Evolutionary conservation across 176 grass and related monocot species (phyloP).

Genomic region (Eragrostis curvula): DNA sequence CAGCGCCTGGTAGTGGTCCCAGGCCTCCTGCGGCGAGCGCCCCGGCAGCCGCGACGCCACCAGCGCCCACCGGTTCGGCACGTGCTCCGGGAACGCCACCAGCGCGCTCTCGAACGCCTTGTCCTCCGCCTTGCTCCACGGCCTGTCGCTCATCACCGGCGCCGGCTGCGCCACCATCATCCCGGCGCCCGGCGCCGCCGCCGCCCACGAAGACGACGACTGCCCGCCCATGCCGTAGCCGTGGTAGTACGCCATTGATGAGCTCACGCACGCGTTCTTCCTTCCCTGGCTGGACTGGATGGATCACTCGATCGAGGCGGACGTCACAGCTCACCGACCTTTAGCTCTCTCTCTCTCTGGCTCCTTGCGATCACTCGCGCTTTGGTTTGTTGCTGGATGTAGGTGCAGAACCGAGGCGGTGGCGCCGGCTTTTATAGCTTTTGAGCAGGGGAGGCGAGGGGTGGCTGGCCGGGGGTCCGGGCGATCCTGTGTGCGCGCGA

Average conservation of each 20-base stretch:
- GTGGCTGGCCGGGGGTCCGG: neutral
- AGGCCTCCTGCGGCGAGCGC: slow-evolving; percentile 58
- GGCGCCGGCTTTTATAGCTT: slow-evolving; percentile 38
- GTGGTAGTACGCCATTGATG: slow-evolving; percentile 43
- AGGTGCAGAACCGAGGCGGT: slow-evolving; percentile 3
- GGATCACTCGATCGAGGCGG: neutral
- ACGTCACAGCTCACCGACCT: neutral
- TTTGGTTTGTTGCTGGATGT: slow-evolving; percentile 1
- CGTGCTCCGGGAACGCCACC: slow-evolving; percentile 63
- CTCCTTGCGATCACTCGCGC: neutral
- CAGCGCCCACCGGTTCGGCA: slow-evolving; percentile 61
- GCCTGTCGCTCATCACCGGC: neutral
- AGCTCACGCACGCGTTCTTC: too few species aligned
- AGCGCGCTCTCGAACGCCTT: slow-evolving; percentile 82
- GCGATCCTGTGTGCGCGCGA: neutral
- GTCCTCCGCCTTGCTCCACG: slow-evolving; percentile 83
- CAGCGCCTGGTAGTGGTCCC: slow-evolving; percentile 67
- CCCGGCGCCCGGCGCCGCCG: neutral
- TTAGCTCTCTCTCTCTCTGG: too few species aligned
- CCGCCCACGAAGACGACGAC: slow-evolving; percentile 9
- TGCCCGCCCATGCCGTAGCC: slow-evolving; percentile 21
- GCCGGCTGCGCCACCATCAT: neutral
- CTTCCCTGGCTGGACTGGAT: neutral
- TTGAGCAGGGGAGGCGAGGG: neutral
- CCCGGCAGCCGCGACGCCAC: slow-evolving; percentile 66